These are phyloP conservation scores for Blastocystis sp. DNA, from an alignment of 352 stramenopile species.

Conservation along the genomic window DNA sequence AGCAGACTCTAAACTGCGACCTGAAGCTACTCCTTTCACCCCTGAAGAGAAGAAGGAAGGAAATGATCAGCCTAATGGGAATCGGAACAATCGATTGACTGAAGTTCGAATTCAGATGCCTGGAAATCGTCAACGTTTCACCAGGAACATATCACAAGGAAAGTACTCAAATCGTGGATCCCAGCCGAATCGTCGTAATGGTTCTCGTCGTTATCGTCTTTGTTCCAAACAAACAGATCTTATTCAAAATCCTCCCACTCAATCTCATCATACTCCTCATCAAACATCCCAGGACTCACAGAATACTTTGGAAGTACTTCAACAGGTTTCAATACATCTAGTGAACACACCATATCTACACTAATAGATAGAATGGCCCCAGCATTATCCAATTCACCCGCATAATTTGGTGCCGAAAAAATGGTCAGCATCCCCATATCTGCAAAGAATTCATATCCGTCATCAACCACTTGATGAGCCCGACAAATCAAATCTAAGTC, in stretches of 20 bases:
- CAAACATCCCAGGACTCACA: neutral
- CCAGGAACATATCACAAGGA: neutral
- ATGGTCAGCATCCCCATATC: conserved; percentile 79
- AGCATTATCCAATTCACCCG: conserved; percentile 79
- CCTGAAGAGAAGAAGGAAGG: neutral
- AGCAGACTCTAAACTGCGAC: no score
- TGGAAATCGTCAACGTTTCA: neutral
- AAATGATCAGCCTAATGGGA: neutral
- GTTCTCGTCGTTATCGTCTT: neutral
- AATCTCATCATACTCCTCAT: neutral
- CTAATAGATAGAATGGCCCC: conserved; percentile 80
- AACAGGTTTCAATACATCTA: conserved; percentile 72
- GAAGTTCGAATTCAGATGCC: conserved; percentile 4
- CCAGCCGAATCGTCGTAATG: neutral
- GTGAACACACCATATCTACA: conserved; percentile 76
- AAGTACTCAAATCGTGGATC: neutral
- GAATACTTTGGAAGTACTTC: conserved; percentile 18
- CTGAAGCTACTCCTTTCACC: no score
- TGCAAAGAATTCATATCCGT: conserved; percentile 70
- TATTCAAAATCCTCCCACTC: neutral
- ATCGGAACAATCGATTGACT: neutral
- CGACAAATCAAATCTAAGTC: conserved; percentile 92
- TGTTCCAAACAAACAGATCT: neutral
- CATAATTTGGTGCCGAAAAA: conserved; percentile 83
- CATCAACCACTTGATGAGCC: conserved; percentile 84